Evolutionary conservation across 2,329 filamentous ascomycete genomes (phyloP), one percentile per base, ranked within the genome.

Genomic region (Hansfordia pulvinata): DNA sequence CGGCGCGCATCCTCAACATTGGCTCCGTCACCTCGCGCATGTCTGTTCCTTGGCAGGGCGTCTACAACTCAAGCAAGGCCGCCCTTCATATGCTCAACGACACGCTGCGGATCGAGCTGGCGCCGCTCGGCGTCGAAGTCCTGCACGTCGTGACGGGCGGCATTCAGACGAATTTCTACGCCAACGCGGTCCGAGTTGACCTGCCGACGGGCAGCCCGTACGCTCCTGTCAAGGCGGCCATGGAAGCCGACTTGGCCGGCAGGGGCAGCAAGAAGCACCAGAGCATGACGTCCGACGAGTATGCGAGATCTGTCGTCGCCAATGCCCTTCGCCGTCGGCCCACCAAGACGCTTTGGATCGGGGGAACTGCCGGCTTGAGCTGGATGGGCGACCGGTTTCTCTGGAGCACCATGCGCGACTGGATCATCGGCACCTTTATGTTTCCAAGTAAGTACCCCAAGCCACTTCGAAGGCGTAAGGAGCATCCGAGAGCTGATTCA

Each of bases 51-150:
- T 58, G 57, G 31, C 41, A 49, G 4, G 48, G 46, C 6, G 38
- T 46, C 12, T 63, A 62, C 39, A 56, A 55, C 26, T 50, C 55
- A 6, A 53, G 48, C 28, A 63, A 63, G 30, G 54, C 50, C 1
- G 57, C 59, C 0, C 38, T 61, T 1, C 40, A 48, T 12, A 40
- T 46, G 24, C 44, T 58, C 25, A 49, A 50, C 3, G 42, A 53
- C 30, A 52, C 50, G n/a, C 33, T 60, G 36, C 51, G 55, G 5
- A 33, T 58, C 20, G 57, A 62, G 36, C 45, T 61, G 14, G 29
- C 31, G 2, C 42, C 47, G 1, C 44, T 56, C 23, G 46, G 40
- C 13, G 34, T 54, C 27, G 42, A 44, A 16, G 50, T 56, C 13
- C 37, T 54, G 9, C 38, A 44, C 14, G 29, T 49, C 19, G 39